Evolutionary conservation across 495 filamentous ascomycete genomes (phyloP), one percentile per base, ranked within the genome.

Genomic region (Bacidia rubella): DNA sequence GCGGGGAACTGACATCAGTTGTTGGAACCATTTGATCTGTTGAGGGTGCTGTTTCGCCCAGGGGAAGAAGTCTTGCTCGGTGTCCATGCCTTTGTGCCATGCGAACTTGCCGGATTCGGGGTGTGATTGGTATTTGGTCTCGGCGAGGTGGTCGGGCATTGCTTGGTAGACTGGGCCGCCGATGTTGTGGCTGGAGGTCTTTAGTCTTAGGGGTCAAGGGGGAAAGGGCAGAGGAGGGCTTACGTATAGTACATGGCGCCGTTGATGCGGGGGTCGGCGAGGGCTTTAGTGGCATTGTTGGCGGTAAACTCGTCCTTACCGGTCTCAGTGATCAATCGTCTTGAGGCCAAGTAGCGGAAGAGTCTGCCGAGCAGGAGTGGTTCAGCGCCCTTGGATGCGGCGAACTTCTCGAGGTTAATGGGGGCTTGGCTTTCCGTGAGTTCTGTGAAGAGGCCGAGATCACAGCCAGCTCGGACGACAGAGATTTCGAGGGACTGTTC

Each of bases 341-440:
- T 61, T 5, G 71, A 66, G 2, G 67, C 66, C n/a, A 74, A 54
- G 57, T 70, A 72, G 10, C 73, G 67, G 19, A 74, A 54, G 49
- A 77, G 27, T 29, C 74, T 68, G 35, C 66, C 70, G 73, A 73
- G 46, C 1, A 69, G 53, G 7, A 52, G 40, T 21, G 64, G 51
- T 47, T 63, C 62, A 11, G 70, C 61, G 11, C 54, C 54, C 1
- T 62, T 63, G 24, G 54, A 44, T 19, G 65, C 46, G 1, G 68
- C 61, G 11, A 76, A 47, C 24, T 70, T 29, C 0, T n/a, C 38
- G n/a, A 64, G 57, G 0, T 57, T 57, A 45, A 65, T 48, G 4
- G 69, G 51, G 24, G n/a, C 17, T 23, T 65, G 50, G 1, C 43
- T 52, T 25, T 59, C 57, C 5, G 61, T 42, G 17, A 74, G 57